Evolutionary conservation across 495 filamentous ascomycete genomes (phyloP), one percentile per base, ranked within the genome.

Genomic region (Staphylotrichum longicolle): DNA sequence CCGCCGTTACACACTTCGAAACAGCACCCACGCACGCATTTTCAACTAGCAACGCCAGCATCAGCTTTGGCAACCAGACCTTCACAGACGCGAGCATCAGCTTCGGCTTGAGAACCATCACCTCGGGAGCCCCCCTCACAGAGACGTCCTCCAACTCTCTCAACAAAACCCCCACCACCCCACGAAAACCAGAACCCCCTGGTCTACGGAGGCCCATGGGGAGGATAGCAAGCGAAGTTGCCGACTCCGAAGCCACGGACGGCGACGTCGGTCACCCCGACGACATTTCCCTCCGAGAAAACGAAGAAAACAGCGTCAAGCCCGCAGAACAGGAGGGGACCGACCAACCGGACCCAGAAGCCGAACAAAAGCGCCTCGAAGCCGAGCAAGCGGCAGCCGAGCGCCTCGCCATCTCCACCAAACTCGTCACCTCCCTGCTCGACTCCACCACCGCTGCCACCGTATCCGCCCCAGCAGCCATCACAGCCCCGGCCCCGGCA

Each of bases 211-310:
- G 64, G 34, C 57, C 63, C 12, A 49, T 72, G 41, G 54, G 52
- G 50, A 66, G 66, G 33, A 65, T 73, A 35, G 62, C 58, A 51
- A 72, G 71, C 63, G 76, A 78, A 60, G 65, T 80, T n/a, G 72
- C 74, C 12, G 78, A 78, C 60, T 80, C 78, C 0, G 75, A 80
- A 50, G 67, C 63, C 47, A 65, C 65, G 3, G 70, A 75, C 7
- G 67, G 60, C 32, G 58, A 65, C 51, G 37, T 58, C 34, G 54
- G 48, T 20, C 46, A 60, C 2, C 50, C 54, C 37, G 53, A 57
- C 20, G 60, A 61, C 20, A 3, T 59, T 7, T 56, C 58, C 1
- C 30, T 32, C 14, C 49, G 35, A 3, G 60, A 61, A 14, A 32
- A 44, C 37, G 52, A 63, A 5, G 63, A 57, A 12, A 58, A 58